A percentile compares a stretch with the other conserved stretches of the same genome.
Conservation (phyloP, 441 rosid genomes). For the Adansonia gregorii region DNA sequence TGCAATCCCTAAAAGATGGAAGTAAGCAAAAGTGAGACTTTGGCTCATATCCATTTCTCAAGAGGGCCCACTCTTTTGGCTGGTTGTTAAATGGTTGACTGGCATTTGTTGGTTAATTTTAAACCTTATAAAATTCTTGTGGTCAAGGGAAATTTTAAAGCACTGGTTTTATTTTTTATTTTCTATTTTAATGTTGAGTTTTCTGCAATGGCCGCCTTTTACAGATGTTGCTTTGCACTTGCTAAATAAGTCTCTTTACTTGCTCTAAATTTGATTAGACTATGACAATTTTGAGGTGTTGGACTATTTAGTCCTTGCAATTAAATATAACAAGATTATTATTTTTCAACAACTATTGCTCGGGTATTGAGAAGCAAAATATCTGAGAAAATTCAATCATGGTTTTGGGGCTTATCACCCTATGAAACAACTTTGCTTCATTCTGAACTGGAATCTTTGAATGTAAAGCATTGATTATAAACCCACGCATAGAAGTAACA, state of each 20-base stretch:
- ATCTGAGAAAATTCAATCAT: background rate
- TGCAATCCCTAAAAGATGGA: background rate
- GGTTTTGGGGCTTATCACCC: conserved; percentile 4
- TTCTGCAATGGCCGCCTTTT: background rate
- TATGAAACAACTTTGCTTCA: background rate
- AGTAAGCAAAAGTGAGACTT: background rate
- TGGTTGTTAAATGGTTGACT: background rate
- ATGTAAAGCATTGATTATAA: background rate
- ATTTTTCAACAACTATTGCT: background rate
- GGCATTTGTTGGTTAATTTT: background rate
- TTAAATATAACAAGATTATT: background rate
- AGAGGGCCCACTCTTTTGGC: background rate
- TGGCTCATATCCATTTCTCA: too few species aligned
- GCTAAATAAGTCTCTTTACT: background rate
- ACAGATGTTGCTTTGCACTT: background rate
- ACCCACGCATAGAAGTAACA: background rate
- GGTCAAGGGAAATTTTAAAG: background rate
- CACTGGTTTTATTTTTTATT: background rate
- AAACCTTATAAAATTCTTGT: background rate
- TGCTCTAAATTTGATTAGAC: background rate
- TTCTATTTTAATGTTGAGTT: background rate
- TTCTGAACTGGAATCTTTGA: background rate
- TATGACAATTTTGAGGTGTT: background rate
- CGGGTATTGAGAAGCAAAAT: background rate
- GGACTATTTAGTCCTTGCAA: background rate